Evolutionary conservation across 2,329 filamentous ascomycete species (phyloP), one percentile per base, ranked within the genome.

Genomic region (Fusarium sororula): DNA sequence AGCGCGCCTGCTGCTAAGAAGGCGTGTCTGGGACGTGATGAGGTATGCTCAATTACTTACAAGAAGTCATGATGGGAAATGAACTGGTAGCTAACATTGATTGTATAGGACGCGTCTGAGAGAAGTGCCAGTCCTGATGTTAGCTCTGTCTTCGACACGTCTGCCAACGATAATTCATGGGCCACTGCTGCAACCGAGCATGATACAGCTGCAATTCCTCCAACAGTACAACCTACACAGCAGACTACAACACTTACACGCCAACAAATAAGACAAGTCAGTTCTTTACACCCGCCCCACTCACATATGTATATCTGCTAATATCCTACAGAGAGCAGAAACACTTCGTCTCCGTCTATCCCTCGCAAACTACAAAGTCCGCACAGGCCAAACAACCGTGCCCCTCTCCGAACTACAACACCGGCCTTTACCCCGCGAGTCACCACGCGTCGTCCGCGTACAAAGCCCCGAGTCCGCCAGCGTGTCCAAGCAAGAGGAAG

Each of bases 361-460:
- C 35, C 87, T 94, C 26, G 93, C 92, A 20, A 89, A 88, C 78
- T 95, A 94, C 85, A 95, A 95, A 82, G 86, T 95, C 74, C 88
- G 87, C 65, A 95, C 93, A 5, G 90, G 92, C 68, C 93, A 95
- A 81, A 88, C 90, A 61, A 84, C 88, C 65, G 86, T 93, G 35
- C 91, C 92, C 3, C 87, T 94, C 69, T 85, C 90, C 63, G 83
- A 89, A 51, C 85, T 94, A 26, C 84, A 90, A 76, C 79, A 64
- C 35, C 80, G 78, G 54, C 82, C 81, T 11, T 74, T 83, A 38
- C 64, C 73, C 70, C 58, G 61, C 67, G 69, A 63, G 50, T 48
- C 75, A 32, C 68, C 76, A 22, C 72, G 70, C 32, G 68, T 72
- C 44, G 74, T 81, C 55, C 72, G 74, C 67, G 73, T 77, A 26